Conservation (phyloP, 495 filamentous ascomycete species). For the Articulospora tetracladia region DNA sequence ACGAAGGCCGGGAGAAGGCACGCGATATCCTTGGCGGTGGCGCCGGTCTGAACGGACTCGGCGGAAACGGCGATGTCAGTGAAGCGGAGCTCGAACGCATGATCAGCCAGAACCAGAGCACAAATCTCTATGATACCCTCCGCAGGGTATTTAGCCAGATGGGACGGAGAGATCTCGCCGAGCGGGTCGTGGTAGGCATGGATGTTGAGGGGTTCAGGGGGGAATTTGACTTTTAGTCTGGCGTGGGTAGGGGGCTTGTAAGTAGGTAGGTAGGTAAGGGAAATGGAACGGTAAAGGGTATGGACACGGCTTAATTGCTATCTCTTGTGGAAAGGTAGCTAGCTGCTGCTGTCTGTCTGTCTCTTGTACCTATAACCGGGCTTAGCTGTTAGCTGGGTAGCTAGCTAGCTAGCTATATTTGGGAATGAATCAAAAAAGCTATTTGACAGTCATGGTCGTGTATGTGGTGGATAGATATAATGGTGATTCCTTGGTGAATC, state of each 20-base stretch:
- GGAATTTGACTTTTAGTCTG: conserved; percentile 47
- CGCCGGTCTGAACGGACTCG: background rate
- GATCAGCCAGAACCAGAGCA: conserved; percentile 90
- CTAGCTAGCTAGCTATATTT: too few relatives aligned
- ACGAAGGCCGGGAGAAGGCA: conserved; percentile 76
- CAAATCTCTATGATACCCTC: conserved; percentile 91
- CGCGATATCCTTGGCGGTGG: conserved; percentile 66
- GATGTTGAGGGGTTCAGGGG: conserved; percentile 83
- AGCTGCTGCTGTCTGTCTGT: too few relatives aligned
- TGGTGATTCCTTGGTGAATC: too few relatives aligned
- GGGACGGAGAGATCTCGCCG: conserved; percentile 81
- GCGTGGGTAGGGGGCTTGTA: too few relatives aligned
- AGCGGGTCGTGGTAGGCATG: conserved; percentile 81
- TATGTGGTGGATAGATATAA: too few relatives aligned
- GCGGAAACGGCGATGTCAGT: conserved; percentile 36
- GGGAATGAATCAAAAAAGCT: too few relatives aligned
- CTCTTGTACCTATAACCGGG: too few relatives aligned
- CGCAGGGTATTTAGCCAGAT: conserved; percentile 92
- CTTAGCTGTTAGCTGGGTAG: too few relatives aligned
- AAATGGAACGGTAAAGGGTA: background rate
- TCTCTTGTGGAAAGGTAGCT: background rate
- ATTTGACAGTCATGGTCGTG: too few relatives aligned
- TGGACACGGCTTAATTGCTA: background rate
- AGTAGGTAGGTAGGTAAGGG: background rate
- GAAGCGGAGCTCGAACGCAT: conserved; percentile 75